Conservation (phyloP, 1,139 yeast species). For the Wickerhamomyces sp. region DNA sequence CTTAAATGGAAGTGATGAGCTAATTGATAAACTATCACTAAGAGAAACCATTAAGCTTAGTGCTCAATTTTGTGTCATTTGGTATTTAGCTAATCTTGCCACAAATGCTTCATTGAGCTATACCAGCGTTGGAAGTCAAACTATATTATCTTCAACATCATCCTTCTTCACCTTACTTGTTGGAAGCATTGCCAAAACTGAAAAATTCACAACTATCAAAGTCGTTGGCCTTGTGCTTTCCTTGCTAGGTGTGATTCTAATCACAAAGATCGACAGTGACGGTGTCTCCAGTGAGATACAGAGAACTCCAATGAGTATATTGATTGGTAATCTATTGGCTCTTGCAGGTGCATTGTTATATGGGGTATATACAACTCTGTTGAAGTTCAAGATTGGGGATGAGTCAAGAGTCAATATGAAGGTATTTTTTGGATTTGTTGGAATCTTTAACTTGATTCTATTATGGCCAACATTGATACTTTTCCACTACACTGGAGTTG, state of each 20-base stretch:
- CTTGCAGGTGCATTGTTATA: slow-evolving; percentile 79
- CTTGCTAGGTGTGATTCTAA: slow-evolving; percentile 73
- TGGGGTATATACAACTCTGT: slow-evolving; percentile 85
- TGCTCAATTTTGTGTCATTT: slow-evolving; percentile 74
- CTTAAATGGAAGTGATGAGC: slow-evolving; percentile 18
- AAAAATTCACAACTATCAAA: slow-evolving; percentile 60
- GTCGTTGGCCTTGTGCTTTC: slow-evolving; percentile 66
- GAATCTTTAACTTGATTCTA: slow-evolving; percentile 68
- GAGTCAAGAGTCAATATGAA: slow-evolving; percentile 79
- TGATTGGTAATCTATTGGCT: slow-evolving; percentile 78
- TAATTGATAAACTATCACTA: slow-evolving; percentile 35
- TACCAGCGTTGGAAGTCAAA: slow-evolving; percentile 91
- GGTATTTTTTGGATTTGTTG: slow-evolving; percentile 91
- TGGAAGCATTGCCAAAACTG: slow-evolving; percentile 74
- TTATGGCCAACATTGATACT: slow-evolving; percentile 79
- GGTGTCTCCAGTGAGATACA: slow-evolving; percentile 25
- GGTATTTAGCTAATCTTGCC: slow-evolving; percentile 87
- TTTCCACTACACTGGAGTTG: slow-evolving; percentile 60
- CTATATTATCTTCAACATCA: slow-evolving; percentile 86
- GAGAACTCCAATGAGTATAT: slow-evolving; percentile 35
- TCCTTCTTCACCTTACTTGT: slow-evolving; percentile 85
- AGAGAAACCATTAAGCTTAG: slow-evolving; percentile 57
- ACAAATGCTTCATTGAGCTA: slow-evolving; percentile 84
- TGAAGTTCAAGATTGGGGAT: slow-evolving; percentile 66
- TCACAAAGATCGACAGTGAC: slow-evolving; percentile 56